A percentile compares a stretch with the other conserved stretches of the same genome.
phyloP scores from a whole-genome alignment of 2,329 filamentous ascomycete species.

The Fusarium sambucinum region DNA sequence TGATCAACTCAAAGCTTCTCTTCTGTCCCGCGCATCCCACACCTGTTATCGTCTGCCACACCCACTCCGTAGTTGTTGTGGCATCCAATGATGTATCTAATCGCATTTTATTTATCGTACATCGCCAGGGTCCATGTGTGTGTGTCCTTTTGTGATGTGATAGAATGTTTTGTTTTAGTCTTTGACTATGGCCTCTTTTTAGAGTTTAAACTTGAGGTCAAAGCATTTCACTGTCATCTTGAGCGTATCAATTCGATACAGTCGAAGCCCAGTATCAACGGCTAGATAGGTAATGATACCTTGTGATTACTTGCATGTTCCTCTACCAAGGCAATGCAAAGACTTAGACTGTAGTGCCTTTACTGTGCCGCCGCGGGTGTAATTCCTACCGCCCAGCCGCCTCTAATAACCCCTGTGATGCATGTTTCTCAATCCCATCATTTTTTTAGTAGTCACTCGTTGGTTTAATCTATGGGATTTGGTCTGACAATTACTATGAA shows the following conservation, averaged over 20 bases:
- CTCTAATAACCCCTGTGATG: slow-evolving; percentile 11
- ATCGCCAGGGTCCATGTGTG: slow-evolving; percentile 28
- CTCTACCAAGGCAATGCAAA: slow-evolving; percentile 13
- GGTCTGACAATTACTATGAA: slow-evolving; percentile 4
- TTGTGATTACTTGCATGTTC: slow-evolving; percentile 29
- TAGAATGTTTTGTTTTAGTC: background rate
- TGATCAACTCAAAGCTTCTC: slow-evolving; percentile 1
- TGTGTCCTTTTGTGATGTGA: background rate
- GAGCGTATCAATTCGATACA: background rate
- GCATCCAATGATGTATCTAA: slow-evolving; percentile 34
- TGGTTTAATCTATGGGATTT: background rate
- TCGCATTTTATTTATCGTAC: slow-evolving; percentile 17
- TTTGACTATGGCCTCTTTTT: slow-evolving; percentile 15
- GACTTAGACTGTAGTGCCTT: background rate
- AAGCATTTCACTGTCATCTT: background rate
- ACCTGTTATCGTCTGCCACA: slow-evolving; percentile 22
- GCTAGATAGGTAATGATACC: slow-evolving; percentile 20
- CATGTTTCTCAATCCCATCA: slow-evolving; percentile 16
- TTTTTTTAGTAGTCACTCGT: background rate
- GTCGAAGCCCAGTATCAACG: background rate
- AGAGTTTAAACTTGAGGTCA: slow-evolving; percentile 2
- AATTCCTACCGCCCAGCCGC: slow-evolving; percentile 41
- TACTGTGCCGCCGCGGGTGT: slow-evolving; percentile 35
- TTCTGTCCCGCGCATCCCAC: slow-evolving; percentile 36
- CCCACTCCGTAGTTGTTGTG: slow-evolving; percentile 12